Evolutionary conservation across 2,329 filamentous ascomycete genomes (phyloP), one percentile per base, ranked within the genome.

Genomic region (Fusarium xylarioides): DNA sequence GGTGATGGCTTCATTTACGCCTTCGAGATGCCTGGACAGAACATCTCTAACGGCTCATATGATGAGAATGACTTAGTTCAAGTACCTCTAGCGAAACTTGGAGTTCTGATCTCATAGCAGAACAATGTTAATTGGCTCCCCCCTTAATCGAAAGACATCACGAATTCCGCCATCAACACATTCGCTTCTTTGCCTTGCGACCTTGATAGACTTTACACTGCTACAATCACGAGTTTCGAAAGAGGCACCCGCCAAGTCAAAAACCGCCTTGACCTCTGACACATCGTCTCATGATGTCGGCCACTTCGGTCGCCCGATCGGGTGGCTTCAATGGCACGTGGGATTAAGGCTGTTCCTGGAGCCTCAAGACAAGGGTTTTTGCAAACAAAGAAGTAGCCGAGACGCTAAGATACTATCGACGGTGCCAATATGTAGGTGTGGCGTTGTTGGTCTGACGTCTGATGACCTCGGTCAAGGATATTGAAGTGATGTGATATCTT

Each of bases 231-330:
- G 11, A 16, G 28, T 21, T n/a, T 35, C 5, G 1, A 35, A 46
- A 18, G 30, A 35, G 12, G 19, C 30, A 21, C 14, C 11, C 11
- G 7, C n/a, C 18, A 15, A 47, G 40, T 14, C n/a, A n/a, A n/a
- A n/a, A 30, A n/a, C n/a, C 9, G 28, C 34, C 38, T 28, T 38
- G 28, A 14, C 18, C 40, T 54, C 55, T 49, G 16, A 28, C 35
- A 34, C 21, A 55, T 58, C 44, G 53, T 50, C 37, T 46, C 64
- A 69, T 58, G 15, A 44, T 14, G 46, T 35, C 49, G 53, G 70
- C 49, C 35, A 47, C 40, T 66, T 76, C 74, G 74, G 74, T 76
- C 70, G 63, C 72, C 58, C 52, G 63, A 76, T 76, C 64, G 55
- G 72, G 74, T 46, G 66, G 44, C 52, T 64, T 43, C 32, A 23